Evolutionary conservation across 1,284 basidiomycete species (phyloP).

Genomic region (Calocybe gambosa): DNA sequence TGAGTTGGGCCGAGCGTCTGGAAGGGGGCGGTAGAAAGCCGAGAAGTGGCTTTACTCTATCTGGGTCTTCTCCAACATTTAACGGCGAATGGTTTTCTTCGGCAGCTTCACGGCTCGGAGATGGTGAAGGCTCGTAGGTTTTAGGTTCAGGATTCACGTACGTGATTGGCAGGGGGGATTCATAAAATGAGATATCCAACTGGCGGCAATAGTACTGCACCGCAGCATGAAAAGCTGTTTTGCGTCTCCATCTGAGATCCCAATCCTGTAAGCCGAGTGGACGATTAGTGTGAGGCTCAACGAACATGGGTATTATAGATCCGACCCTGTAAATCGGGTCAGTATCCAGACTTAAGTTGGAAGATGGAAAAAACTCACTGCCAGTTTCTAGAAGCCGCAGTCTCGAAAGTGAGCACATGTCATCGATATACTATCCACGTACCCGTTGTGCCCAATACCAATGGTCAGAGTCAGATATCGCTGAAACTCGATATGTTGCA

Average conservation of each 20-base stretch:
- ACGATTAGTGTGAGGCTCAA: background rate
- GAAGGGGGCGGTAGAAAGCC: slow-evolving; percentile 47
- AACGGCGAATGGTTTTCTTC: slow-evolving; percentile 13
- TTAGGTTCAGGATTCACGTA: slow-evolving; percentile 37
- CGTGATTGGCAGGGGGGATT: slow-evolving; percentile 53
- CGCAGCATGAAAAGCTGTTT: slow-evolving; percentile 72
- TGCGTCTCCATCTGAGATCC: slow-evolving; percentile 51
- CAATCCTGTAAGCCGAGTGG: slow-evolving; percentile 49
- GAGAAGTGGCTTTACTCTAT: slow-evolving; percentile 29
- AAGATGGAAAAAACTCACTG: slow-evolving; percentile 15
- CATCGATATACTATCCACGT: slow-evolving; percentile 17
- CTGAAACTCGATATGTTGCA: slow-evolving; percentile 60
- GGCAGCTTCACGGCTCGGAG: slow-evolving; percentile 10
- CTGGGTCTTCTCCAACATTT: slow-evolving; percentile 13
- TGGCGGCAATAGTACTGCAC: slow-evolving; percentile 64
- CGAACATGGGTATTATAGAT: background rate
- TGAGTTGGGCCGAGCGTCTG: slow-evolving; percentile 28
- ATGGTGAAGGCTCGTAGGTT: slow-evolving; percentile 19
- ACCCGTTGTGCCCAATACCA: slow-evolving; percentile 66
- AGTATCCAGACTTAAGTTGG: background rate
- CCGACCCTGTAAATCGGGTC: slow-evolving; percentile 7
- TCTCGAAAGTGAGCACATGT: slow-evolving; percentile 4
- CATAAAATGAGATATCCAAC: slow-evolving; percentile 55
- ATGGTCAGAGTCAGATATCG: slow-evolving; percentile 62
- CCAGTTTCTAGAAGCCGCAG: slow-evolving; percentile 20